Percentiles rank a stretch among this genome's conserved stretches.
Evolutionary conservation across 2,329 filamentous ascomycete species (phyloP).

Genomic region (Cucurbitaria berberidis): DNA sequence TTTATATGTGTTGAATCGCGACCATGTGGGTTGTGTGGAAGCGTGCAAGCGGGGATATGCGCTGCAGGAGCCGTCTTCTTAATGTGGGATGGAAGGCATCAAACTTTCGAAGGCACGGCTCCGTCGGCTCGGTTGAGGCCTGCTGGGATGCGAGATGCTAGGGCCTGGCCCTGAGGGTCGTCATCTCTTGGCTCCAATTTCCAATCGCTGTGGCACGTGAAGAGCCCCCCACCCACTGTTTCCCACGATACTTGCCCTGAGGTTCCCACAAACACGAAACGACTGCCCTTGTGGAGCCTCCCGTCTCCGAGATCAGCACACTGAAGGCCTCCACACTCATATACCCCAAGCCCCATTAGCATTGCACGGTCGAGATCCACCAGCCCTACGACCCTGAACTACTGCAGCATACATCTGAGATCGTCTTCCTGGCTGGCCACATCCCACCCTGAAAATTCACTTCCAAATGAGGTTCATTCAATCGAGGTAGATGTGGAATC

Average conservation of each 20-base stretch:
- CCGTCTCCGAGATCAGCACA: neutral
- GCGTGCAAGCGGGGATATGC: conserved; percentile 17
- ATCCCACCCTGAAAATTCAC: neutral
- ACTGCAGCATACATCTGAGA: no score
- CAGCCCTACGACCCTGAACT: no score
- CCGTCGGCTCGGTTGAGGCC: conserved; percentile 20
- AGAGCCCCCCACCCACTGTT: conserved; percentile 3
- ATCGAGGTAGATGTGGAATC: neutral
- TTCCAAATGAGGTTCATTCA: neutral
- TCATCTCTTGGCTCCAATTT: conserved; percentile 17
- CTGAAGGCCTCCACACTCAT: neutral
- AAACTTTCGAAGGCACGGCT: conserved; percentile 23
- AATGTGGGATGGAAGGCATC: conserved; percentile 19
- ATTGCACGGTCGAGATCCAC: neutral
- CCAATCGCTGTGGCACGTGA: conserved; percentile 19
- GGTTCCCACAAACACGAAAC: no score
- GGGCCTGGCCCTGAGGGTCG: conserved; percentile 7
- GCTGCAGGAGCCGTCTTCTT: conserved; percentile 19
- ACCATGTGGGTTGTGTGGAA: conserved; percentile 14
- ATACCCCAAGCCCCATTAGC: neutral
- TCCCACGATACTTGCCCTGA: no score
- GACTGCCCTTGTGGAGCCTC: no score
- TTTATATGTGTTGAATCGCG: conserved; percentile 27
- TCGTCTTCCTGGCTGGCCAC: no score
- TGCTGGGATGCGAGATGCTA: conserved; percentile 8